Conservation (phyloP, 805 yeast genomes). For the Cyberlindnera mrakii region DNA sequence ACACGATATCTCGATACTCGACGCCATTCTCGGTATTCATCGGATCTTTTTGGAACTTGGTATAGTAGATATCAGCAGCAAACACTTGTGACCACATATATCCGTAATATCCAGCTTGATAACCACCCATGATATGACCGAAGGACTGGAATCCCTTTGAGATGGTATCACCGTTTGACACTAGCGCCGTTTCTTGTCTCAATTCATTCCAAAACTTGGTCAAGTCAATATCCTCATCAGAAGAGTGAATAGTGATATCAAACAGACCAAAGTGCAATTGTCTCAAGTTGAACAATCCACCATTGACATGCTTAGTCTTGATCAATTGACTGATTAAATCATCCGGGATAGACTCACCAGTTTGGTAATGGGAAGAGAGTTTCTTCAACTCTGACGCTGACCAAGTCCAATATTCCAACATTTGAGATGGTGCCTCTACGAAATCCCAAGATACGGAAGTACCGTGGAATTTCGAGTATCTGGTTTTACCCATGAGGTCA, state of each 20-base stretch:
- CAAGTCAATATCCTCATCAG: constrained; percentile 42
- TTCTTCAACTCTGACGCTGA: constrained; percentile 48
- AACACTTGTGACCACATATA: constrained; percentile 82
- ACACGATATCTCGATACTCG: constrained; percentile 61
- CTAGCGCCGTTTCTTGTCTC: constrained; percentile 56
- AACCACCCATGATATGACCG: constrained; percentile 74
- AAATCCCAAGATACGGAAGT: constrained; percentile 75
- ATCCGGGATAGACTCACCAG: constrained; percentile 52
- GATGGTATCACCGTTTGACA: constrained; percentile 45
- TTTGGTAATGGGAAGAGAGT: constrained; percentile 59
- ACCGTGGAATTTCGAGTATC: constrained; percentile 66
- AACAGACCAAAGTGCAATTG: constrained; percentile 76
- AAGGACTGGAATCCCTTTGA: constrained; percentile 73
- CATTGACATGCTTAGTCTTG: constrained; percentile 67
- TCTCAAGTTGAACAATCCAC: constrained; percentile 63
- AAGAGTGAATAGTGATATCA: constrained; percentile 63
- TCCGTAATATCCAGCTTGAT: constrained; percentile 83
- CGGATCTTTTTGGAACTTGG: constrained; percentile 64
- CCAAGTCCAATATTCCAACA: constrained; percentile 90
- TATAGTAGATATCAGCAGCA: constrained; percentile 76
- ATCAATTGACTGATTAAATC: constrained; percentile 52
- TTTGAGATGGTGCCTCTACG: constrained; percentile 88
- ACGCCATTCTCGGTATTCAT: constrained; percentile 56
- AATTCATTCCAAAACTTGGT: constrained; percentile 56
- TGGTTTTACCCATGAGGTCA: constrained; percentile 61